phyloP scores from a whole-genome alignment of 345 rosid genomes.

The Alliaria petiolata region DNA sequence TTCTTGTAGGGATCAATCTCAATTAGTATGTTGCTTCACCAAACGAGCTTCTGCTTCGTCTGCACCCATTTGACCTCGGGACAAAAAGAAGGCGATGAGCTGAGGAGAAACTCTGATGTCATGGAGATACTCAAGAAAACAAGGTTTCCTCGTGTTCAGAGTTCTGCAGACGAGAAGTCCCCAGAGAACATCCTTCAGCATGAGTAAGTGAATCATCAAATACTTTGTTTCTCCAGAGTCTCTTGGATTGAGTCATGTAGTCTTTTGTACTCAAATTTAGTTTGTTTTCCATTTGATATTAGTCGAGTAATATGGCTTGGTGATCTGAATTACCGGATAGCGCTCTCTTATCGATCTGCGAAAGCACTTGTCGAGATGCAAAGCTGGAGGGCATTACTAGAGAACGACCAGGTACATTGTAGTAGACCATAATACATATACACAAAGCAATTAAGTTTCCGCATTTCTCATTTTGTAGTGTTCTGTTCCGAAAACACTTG shows the following conservation, averaged over 20 bases:
- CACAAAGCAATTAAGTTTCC: no score
- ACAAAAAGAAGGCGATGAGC: constrained; percentile 95
- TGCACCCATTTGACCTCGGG: constrained; percentile 96
- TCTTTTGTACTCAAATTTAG: neutral
- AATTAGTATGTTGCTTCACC: constrained; percentile 86
- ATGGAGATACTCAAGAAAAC: constrained; percentile 96
- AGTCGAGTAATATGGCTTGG: constrained; percentile 99
- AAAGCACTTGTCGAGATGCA: constrained; percentile 99
- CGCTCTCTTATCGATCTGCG: constrained; percentile 88
- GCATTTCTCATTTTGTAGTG: neutral
- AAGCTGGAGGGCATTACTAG: constrained; percentile 95
- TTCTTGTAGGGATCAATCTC: constrained; percentile 89
- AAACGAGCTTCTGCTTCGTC: constrained; percentile 91
- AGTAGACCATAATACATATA: neutral
- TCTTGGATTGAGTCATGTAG: neutral
- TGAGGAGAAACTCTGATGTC: constrained; percentile 87
- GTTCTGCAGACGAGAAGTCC: constrained; percentile 58
- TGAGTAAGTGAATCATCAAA: constrained; percentile 62
- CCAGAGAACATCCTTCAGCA: constrained; percentile 94
- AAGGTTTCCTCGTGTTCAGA: constrained; percentile 76
- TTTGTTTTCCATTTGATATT: constrained; percentile 9
- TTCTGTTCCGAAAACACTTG: neutral
- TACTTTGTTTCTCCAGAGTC: neutral
- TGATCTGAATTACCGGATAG: constrained; percentile 94
- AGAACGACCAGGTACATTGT: constrained; percentile 75